Evolutionary conservation across 169 alveolate genomes (phyloP).

Genomic region (Theileria luwenshuni): DNA sequence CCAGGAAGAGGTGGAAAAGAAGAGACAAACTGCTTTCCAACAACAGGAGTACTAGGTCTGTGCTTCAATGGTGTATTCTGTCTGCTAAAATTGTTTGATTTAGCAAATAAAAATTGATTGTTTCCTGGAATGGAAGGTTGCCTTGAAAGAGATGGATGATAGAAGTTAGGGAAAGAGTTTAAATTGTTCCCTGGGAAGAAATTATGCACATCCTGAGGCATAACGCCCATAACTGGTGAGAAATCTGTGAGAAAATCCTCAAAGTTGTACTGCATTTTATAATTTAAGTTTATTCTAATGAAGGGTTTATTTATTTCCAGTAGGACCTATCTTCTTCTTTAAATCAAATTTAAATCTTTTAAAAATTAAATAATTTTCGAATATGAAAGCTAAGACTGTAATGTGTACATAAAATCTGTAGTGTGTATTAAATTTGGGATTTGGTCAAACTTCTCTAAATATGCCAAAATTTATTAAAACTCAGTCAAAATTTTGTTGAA

Average conservation of each 20-base stretch:
- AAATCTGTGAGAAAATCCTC: neutral
- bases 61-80: constrained; percentile 6
- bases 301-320: no score
- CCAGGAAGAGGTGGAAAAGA: neutral
- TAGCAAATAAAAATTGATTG: neutral
- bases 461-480: no score
- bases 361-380: no score
- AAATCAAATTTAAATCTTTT: neutral
- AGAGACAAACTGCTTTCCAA: neutral
- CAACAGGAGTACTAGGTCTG: neutral
- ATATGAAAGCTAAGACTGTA: no score
- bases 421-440: no score
- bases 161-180: neutral
- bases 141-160: neutral
- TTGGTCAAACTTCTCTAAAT: no score
- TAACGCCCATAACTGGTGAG: neutral
- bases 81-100: neutral
- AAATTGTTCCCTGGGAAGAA: constrained; percentile 25
- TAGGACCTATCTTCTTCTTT: no score
- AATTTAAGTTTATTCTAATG: no score
- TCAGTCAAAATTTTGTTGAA: no score
- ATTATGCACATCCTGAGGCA: neutral
- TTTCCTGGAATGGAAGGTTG: neutral
- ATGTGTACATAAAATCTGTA: no score
- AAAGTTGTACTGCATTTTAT: neutral